These are phyloP conservation scores for Nepenthes alata DNA, from an alignment of 179 eudicot genomes.

Conservation along the genomic window DNA sequence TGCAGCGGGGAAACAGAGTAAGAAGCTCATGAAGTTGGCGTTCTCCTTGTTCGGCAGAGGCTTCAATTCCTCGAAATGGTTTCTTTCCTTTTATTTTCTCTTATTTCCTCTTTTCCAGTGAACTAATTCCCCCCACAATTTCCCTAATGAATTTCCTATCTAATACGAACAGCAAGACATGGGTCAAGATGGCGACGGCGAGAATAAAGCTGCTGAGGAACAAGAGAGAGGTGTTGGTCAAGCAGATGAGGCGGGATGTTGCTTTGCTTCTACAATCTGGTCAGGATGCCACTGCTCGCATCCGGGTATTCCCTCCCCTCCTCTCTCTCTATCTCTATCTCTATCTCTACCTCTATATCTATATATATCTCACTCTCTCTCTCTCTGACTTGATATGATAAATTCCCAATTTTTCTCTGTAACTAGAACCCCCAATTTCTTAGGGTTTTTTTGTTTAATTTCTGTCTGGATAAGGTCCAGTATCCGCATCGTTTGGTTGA, in stretches of 20 bases:
- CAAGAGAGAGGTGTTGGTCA: constrained; percentile 64
- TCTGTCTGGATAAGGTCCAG: too few species aligned
- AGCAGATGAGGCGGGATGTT: constrained; percentile 73
- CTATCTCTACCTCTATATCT: neutral
- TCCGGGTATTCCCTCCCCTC: constrained; percentile 31
- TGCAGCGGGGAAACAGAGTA: constrained; percentile 14
- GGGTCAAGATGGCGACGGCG: constrained; percentile 77
- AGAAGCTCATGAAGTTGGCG: constrained; percentile 37
- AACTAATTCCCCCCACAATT: neutral
- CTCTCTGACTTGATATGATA: too few species aligned
- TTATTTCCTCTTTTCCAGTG: neutral
- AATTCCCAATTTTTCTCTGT: too few species aligned
- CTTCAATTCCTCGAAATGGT: constrained; percentile 89
- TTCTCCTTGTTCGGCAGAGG: constrained; percentile 39
- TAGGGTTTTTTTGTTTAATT: too few species aligned
- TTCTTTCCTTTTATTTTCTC: neutral
- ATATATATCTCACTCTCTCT: neutral
- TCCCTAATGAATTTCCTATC: neutral
- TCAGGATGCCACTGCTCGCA: constrained; percentile 91
- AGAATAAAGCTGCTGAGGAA: constrained; percentile 80
- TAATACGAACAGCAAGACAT: constrained; percentile 48
- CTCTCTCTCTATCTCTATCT: neutral
- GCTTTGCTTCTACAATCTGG: constrained; percentile 78
- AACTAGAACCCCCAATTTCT: too few species aligned
- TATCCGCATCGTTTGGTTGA: too few species aligned